These are phyloP conservation scores for Candida wancherniae DNA, from an alignment of 805 yeast genomes.

Conservation along the genomic window DNA sequence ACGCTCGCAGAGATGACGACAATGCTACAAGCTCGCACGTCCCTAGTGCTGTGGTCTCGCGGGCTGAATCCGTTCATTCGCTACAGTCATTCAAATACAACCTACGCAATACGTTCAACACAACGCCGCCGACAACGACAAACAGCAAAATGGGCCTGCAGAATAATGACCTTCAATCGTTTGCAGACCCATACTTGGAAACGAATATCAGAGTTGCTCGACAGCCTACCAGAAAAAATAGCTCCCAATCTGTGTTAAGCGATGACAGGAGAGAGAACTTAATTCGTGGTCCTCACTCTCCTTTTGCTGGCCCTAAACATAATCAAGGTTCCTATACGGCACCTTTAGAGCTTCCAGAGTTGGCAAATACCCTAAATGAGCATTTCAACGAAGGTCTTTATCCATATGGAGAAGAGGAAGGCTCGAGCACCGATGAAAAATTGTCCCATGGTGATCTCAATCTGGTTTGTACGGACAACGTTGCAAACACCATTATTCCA, in stretches of 20 bases:
- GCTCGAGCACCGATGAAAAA: slow-evolving; percentile 23
- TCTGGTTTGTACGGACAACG: slow-evolving; percentile 10
- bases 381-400: slow-evolving; percentile 25
- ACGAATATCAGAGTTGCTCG: slow-evolving; percentile 11
- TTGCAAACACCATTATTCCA: no score
- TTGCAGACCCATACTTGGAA: slow-evolving; percentile 23
- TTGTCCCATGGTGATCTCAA: slow-evolving; percentile 28
- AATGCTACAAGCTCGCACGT: slow-evolving; percentile 2
- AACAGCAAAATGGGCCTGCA: slow-evolving; percentile 5
- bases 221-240: slow-evolving; percentile 11
- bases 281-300: slow-evolving; percentile 11
- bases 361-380: slow-evolving; percentile 18
- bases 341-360: slow-evolving; percentile 6
- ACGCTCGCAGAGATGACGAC: slow-evolving; percentile 9
- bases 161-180: slow-evolving; percentile 13
- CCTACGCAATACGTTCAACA: slow-evolving; percentile 12
- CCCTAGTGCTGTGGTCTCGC: slow-evolving; percentile 4
- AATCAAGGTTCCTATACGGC: not conserved
- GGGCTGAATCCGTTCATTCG: slow-evolving; percentile 23
- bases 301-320: slow-evolving; percentile 5
- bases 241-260: slow-evolving; percentile 11
- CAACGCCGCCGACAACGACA: slow-evolving; percentile 16
- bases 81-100: slow-evolving; percentile 18
- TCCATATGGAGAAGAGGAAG: slow-evolving; percentile 25
- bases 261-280: slow-evolving; percentile 10